Base-by-base conservation (phyloP, 345 rosid genomes). In the Aquilaria sinensis region DNA sequence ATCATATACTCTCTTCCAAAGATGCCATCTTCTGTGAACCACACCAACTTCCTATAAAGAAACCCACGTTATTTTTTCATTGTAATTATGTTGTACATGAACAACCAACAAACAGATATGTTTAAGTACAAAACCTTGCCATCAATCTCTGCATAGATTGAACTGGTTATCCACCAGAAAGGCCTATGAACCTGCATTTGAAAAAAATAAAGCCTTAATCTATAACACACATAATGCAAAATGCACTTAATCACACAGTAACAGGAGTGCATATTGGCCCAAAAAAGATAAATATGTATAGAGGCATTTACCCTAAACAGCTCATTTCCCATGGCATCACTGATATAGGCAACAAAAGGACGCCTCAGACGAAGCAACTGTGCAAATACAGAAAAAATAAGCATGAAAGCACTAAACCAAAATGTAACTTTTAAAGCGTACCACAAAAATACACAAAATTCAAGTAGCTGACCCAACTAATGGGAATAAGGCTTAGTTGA, bases 1-100 rank as follows among this genome's bases (percentile, higher is more conserved):
- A 75, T 94, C 99, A 80, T 90, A 94, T 23, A 94, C 75, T 75
- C 99, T 86, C 77, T 80, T 88, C 97, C 99, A 94, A 31, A 90
- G 84, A 82, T 93, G 99, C 99, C 99, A 93, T 66, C 96, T 71
- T 71, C 85, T 77, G 59, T 93, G 99, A 69, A 90, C 99, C 74
- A 93, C 97, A 30, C 97, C 96, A 61, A 90, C 69, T 78, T 88
- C 99, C 95, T 90, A 67, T 34, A 70, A 53, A 70, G 47, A 51
- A 50, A 66, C 23, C 67, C 53, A 61, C 32, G 61, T 43, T 9
- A 30, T 49, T 49, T n/a, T 2, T n/a, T 23, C 23, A 33, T 46
- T 37, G 56, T 33, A 43, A 58, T 43, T 58, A 32, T 54, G 43
- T 54, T 12, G 33, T 9, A 43, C 47, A 57, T 52, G 9, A 48